Evolutionary conservation across 768 basidiomycete genomes (phyloP).

Genomic region (Boletales sp.): DNA sequence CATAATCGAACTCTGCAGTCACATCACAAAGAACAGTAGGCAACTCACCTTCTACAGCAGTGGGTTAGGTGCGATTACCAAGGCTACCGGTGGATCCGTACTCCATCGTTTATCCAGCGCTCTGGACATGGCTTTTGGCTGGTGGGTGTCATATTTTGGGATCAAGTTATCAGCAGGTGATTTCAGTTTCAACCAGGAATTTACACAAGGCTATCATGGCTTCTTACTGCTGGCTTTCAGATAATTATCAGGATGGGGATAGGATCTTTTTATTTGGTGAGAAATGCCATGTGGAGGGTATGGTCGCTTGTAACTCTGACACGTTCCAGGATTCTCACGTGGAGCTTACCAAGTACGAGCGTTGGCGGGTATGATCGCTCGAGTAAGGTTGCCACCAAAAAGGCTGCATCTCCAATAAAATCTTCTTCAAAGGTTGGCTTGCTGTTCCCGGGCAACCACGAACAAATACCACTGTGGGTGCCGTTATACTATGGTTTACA

Average conservation of each 20-base stretch:
- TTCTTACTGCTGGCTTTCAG: constrained; percentile 41
- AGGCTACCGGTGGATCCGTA: constrained; percentile 15
- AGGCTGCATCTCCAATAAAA: neutral
- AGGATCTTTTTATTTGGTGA: constrained; percentile 40
- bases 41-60: constrained; percentile 42
- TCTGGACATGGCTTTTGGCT: constrained; percentile 36
- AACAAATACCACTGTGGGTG: constrained; percentile 38
- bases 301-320: neutral
- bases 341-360: constrained; percentile 45
- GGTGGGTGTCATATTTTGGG: constrained; percentile 21
- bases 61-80: constrained; percentile 36
- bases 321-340: constrained; percentile 40
- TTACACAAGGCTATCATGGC: constrained; percentile 32
- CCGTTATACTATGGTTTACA: neutral
- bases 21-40: constrained; percentile 28
- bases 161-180: neutral
- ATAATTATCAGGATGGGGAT: constrained; percentile 37
- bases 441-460: constrained; percentile 37
- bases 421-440: constrained; percentile 34
- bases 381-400: constrained; percentile 17
- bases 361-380: constrained; percentile 43
- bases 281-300: neutral
- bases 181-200: constrained; percentile 26
- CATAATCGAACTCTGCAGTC: constrained; percentile 37
- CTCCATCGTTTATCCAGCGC: constrained; percentile 19